Base-by-base conservation (phyloP, 1,284 basidiomycete species). In the Sanghuangporus weigelae region DNA sequence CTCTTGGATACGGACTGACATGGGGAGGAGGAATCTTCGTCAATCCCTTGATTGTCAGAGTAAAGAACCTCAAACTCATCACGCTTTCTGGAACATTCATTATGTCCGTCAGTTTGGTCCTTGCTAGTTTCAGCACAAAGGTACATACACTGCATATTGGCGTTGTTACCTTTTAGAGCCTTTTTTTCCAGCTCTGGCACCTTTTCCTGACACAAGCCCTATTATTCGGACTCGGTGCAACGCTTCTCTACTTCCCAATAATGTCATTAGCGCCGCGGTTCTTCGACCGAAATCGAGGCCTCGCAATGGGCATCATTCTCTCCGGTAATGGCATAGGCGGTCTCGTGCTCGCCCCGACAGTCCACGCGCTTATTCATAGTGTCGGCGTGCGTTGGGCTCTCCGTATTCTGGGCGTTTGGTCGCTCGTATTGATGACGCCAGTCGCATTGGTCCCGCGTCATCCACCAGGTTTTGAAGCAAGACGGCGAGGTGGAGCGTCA, bases 11-110 rank as follows among this genome's bases (percentile, higher is more conserved):
- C 40, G 78, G 79, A 1, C 70, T 80, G 26, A 80, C 79, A 0
- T 81, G 79, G 79, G 78, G 78, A 64, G 79, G 79, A 23, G 74
- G 78, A 49, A 78, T 81, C 57, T 77, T 78, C 60, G 78, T 79
- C 48, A 79, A 77, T 60, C 75, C 77, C 2, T 67, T 80, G 39
- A 75, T 80, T 19, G 69, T 75, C 6, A 71, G 74, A 12, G 62
- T 73, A 6, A 70, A 74, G 56, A 71, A 77, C 63, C 67, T 78
- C 7, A 73, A 73, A 59, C 66, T 75, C 21, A 72, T 81, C 53
- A 76, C 77, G 1, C 56, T 79, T n/a, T 38, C 67, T 46, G 79
- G 79, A 1, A 74, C 74, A 3, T 66, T 75, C 31, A 64, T 78
- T 11, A 79, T 79, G 78, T 78, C 78, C 63, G 58, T 78, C 3